Percentiles rank a stretch among this genome's conserved stretches.
Evolutionary conservation across 2,329 filamentous ascomycete species (phyloP).

Genomic region (Teratosphaeria epicoccoides): DNA sequence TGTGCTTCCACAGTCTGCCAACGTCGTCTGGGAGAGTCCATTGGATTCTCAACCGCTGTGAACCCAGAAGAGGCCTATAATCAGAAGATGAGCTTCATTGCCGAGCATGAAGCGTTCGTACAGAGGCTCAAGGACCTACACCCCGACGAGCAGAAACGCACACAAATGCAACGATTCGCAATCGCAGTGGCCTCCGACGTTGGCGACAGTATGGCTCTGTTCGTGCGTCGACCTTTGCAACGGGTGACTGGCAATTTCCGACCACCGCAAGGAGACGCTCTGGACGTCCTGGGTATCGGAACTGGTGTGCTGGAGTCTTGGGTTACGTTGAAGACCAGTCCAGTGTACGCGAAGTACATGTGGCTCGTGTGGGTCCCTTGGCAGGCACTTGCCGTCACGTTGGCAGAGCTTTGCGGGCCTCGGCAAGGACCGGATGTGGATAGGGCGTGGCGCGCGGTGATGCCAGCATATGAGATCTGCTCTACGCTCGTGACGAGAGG

Average conservation of each 20-base stretch:
- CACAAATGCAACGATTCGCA: neutral
- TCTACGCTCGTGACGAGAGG: neutral
- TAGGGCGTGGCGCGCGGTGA: neutral
- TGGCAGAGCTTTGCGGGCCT: conserved; percentile 1
- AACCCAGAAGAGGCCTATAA: neutral
- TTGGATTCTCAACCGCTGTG: neutral
- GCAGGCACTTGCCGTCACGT: conserved; percentile 1
- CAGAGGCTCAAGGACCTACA: neutral
- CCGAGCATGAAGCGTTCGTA: neutral
- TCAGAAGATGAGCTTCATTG: neutral
- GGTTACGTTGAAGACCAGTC: neutral
- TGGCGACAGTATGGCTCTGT: neutral
- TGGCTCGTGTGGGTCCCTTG: conserved; percentile 1
- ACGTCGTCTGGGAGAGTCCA: neutral
- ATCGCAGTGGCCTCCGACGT: neutral
- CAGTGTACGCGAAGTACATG: neutral
- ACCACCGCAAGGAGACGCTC: neutral
- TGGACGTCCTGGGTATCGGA: neutral
- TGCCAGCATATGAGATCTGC: neutral
- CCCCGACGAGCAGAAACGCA: neutral
- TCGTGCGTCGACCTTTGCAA: neutral
- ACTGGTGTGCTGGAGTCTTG: neutral
- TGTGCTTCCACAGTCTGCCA: neutral
- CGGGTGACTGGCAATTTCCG: neutral
- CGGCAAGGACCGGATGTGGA: neutral